A percentile compares a stretch with the other conserved stretches of the same genome.
phyloP scores from a whole-genome alignment of 352 stramenopile species.

The Globisporangium middletonii region DNA sequence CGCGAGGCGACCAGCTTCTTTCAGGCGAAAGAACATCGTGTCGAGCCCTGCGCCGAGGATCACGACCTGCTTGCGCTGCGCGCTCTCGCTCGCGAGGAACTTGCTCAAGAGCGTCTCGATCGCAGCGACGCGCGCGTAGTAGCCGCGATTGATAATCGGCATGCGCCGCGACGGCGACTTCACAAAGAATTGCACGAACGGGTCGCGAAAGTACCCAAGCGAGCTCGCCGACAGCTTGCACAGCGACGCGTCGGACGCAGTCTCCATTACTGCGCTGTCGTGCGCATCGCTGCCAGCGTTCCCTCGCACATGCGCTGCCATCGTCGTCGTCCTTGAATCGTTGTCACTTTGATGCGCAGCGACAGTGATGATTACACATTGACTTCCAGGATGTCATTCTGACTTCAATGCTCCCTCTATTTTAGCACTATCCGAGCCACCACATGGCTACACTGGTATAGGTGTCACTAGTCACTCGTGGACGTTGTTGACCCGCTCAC shows the following conservation, averaged over 20 bases:
- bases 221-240: conserved; percentile 81
- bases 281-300: conserved; percentile 20
- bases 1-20: conserved; percentile 23
- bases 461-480: neutral
- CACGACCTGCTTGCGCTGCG: conserved; percentile 53
- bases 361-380: no score
- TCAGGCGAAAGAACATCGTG: conserved; percentile 82
- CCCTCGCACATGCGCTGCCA: neutral
- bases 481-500: no score
- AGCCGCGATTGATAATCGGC: conserved; percentile 87
- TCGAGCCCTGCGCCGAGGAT: conserved; percentile 77
- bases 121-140: conserved; percentile 77
- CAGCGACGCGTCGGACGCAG: conserved; percentile 71
- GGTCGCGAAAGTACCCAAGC: conserved; percentile 72
- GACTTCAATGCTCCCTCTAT: neutral
- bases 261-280: conserved; percentile 75
- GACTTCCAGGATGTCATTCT: no score
- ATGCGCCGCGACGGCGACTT: conserved; percentile 77
- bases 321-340: neutral
- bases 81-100: conserved; percentile 35
- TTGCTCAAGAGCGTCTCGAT: conserved; percentile 64
- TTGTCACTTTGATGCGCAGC: neutral
- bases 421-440: neutral
- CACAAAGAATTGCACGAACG: conserved; percentile 81
- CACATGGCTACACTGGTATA: neutral